Conservation (phyloP, 2,329 filamentous ascomycete genomes). For the Arthrobotrys sphaeroides region DNA sequence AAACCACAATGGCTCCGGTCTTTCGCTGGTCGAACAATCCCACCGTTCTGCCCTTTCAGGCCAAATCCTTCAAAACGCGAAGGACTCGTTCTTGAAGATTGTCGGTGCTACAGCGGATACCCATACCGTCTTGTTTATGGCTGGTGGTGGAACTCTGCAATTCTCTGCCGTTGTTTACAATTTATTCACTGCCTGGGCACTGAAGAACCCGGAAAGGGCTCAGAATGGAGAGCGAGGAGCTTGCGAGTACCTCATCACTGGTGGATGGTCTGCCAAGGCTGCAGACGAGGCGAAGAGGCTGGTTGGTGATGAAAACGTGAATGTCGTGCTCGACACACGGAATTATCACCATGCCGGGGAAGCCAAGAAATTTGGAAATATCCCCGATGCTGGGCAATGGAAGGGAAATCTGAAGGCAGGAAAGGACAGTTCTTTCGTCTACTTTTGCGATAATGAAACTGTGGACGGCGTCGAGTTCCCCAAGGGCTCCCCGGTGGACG, state of each 20-base stretch:
- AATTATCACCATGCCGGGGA: slow-evolving; percentile 59
- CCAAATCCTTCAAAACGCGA: slow-evolving; percentile 80
- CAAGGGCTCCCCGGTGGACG: slow-evolving; percentile 70
- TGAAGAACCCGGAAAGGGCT: slow-evolving; percentile 71
- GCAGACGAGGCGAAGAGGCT: slow-evolving; percentile 82
- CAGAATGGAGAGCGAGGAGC: slow-evolving; percentile 71
- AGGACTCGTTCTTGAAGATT: slow-evolving; percentile 72
- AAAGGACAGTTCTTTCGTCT: slow-evolving; percentile 73
- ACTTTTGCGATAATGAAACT: slow-evolving; percentile 94
- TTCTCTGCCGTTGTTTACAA: slow-evolving; percentile 88
- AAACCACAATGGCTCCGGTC: slow-evolving; percentile 81
- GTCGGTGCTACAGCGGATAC: slow-evolving; percentile 80
- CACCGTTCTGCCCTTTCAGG: slow-evolving; percentile 83
- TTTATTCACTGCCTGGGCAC: slow-evolving; percentile 80
- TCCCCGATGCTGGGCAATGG: slow-evolving; percentile 81
- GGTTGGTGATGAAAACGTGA: slow-evolving; percentile 80
- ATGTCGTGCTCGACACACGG: slow-evolving; percentile 76
- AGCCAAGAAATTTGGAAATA: slow-evolving; percentile 82
- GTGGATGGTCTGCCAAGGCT: slow-evolving; percentile 89
- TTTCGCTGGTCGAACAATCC: slow-evolving; percentile 88
- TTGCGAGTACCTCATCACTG: slow-evolving; percentile 89
- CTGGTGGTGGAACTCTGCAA: slow-evolving; percentile 84
- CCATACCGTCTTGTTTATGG: slow-evolving; percentile 89
- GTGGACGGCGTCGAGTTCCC: slow-evolving; percentile 94
- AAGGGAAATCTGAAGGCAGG: slow-evolving; percentile 72